A percentile compares a stretch with the other conserved stretches of the same genome.
Evolutionary conservation across 257 asterid genomes (phyloP).

Genomic region (Gentiana dahurica): DNA sequence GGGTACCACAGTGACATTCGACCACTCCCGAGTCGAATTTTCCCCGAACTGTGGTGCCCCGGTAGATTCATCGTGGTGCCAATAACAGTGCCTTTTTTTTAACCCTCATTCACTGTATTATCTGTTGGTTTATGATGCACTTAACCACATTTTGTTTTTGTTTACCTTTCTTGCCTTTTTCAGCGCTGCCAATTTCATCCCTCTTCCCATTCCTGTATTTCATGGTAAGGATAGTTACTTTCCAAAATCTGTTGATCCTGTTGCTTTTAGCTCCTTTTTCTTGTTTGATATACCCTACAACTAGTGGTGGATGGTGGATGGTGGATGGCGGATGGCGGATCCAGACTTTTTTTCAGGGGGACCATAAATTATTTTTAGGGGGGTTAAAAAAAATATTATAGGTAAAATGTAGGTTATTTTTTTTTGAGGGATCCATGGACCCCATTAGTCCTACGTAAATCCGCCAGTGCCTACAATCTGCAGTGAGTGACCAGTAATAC

Average conservation of each 20-base stretch:
- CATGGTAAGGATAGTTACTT: slow-evolving; percentile 39
- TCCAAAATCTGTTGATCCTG: neutral
- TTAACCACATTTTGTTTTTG: neutral
- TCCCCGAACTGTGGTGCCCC: neutral
- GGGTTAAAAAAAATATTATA: too few relatives aligned
- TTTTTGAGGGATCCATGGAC: neutral
- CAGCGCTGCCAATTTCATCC: slow-evolving; percentile 72
- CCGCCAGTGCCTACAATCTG: too few relatives aligned
- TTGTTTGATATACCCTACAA: neutral
- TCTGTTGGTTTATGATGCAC: neutral
- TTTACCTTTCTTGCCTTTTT: slow-evolving; percentile 5
- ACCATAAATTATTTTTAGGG: too few relatives aligned
- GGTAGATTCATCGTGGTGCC: too few relatives aligned
- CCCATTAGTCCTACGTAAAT: neutral
- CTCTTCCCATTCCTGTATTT: slow-evolving; percentile 79
- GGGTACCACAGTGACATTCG: too few relatives aligned
- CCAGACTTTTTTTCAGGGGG: too few relatives aligned
- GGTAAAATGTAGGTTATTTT: too few relatives aligned
- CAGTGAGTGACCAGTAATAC: too few relatives aligned
- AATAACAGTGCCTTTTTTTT: neutral
- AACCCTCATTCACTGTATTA: too few relatives aligned
- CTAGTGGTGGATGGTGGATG: neutral
- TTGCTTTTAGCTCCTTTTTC: neutral
- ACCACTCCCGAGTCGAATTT: neutral
- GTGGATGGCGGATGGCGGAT: too few relatives aligned